These are phyloP conservation scores for Cytospora mali DNA, from an alignment of 2,329 filamentous ascomycete species.

Conservation along the genomic window DNA sequence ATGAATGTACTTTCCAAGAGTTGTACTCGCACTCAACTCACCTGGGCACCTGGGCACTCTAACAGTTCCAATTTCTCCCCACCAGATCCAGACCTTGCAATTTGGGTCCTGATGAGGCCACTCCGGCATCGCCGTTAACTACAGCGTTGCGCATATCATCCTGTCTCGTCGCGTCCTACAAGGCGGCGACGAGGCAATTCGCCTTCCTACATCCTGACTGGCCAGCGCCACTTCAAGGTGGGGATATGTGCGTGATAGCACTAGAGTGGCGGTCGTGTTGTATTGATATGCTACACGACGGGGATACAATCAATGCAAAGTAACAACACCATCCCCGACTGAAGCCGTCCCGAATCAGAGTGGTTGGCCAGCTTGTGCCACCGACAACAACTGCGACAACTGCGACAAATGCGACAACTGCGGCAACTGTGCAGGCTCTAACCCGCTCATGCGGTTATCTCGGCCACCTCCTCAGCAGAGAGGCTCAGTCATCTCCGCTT, in stretches of 20 bases:
- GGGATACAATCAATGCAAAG: neutral
- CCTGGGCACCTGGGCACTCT: too few species aligned
- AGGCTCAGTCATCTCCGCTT: too few species aligned
- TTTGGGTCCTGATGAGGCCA: neutral
- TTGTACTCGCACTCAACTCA: neutral
- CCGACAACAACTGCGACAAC: neutral
- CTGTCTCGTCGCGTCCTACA: constrained; percentile 1
- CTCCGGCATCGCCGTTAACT: neutral
- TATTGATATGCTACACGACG: neutral
- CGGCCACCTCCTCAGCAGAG: too few species aligned
- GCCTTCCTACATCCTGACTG: neutral
- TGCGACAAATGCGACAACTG: too few species aligned
- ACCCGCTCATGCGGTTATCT: too few species aligned
- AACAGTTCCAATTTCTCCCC: neutral
- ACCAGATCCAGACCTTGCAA: neutral
- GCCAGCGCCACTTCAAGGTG: neutral
- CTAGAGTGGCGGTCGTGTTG: neutral
- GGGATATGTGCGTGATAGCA: neutral
- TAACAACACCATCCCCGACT: neutral
- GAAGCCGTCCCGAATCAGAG: neutral
- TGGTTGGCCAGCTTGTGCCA: constrained; percentile 3
- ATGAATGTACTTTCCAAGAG: neutral
- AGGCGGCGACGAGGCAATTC: neutral
- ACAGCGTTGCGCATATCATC: neutral
- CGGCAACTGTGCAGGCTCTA: constrained; percentile 1